Evolutionary conservation across 2,329 filamentous ascomycete species (phyloP).

Genomic region (Sarocladium kiliense): DNA sequence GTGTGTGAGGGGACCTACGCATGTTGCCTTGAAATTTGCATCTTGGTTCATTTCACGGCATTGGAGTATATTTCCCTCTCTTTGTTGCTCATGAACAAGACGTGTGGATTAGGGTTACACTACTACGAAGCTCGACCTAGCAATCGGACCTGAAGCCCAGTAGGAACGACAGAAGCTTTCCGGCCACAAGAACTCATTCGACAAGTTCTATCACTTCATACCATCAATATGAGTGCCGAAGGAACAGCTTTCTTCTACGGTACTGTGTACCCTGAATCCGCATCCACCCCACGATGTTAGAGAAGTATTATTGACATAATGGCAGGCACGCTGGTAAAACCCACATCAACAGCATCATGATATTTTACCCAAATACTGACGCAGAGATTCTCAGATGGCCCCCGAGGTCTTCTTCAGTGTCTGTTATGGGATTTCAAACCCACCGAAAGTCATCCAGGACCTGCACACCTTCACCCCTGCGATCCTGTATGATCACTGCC

Average conservation of each 20-base stretch:
- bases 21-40: too few relatives aligned
- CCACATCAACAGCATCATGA: background rate
- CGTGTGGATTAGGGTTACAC: too few relatives aligned
- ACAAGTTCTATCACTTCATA: background rate
- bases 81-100: too few relatives aligned
- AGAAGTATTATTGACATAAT: background rate
- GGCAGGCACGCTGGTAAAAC: constrained; percentile 29
- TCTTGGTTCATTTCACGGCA: too few relatives aligned
- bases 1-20: too few relatives aligned
- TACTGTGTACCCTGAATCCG: constrained; percentile 23
- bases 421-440: constrained; percentile 57
- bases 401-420: constrained; percentile 81
- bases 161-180: too few relatives aligned
- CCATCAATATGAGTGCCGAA: constrained; percentile 33
- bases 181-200: too few relatives aligned
- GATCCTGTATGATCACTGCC: constrained; percentile 67
- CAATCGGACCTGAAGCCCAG: too few relatives aligned
- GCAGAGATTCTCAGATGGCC: constrained; percentile 57
- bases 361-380: background rate
- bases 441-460: constrained; percentile 42
- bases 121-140: too few relatives aligned
- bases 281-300: background rate
- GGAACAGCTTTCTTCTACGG: constrained; percentile 54
- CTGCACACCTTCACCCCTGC: constrained; percentile 67
- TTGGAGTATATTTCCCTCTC: too few relatives aligned